A percentile compares a stretch with the other conserved stretches of the same genome.
Conservation (phyloP, 352 stramenopile species). For the Globisporangium nagaii region DNA sequence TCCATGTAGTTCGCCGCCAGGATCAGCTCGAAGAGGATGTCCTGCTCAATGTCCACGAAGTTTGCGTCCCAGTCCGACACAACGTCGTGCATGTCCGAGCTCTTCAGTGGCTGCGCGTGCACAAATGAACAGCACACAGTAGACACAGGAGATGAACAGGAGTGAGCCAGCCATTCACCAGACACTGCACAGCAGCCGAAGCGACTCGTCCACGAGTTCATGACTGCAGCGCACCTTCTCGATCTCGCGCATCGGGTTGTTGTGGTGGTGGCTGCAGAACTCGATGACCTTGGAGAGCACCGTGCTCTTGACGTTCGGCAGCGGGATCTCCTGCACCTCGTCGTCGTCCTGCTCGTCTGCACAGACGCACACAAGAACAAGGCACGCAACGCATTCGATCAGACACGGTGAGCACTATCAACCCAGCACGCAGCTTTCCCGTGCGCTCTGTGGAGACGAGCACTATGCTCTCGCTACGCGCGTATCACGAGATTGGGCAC, state of each 20-base stretch:
- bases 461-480: too few relatives aligned
- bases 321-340: slow-evolving; percentile 94
- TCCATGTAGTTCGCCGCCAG: slow-evolving; percentile 99
- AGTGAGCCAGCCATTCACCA: too few relatives aligned
- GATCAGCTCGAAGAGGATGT: slow-evolving; percentile 99
- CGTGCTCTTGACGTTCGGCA: slow-evolving; percentile 97
- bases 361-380: background rate
- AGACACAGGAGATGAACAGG: too few relatives aligned
- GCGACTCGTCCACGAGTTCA: too few relatives aligned
- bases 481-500: too few relatives aligned
- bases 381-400: background rate
- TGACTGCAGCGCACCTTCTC: slow-evolving; percentile 88
- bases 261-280: slow-evolving; percentile 95
- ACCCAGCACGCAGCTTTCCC: too few relatives aligned
- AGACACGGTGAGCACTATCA: too few relatives aligned
- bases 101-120: slow-evolving; percentile 97
- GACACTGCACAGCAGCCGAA: too few relatives aligned
- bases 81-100: slow-evolving; percentile 97
- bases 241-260: slow-evolving; percentile 98
- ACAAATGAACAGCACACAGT: background rate
- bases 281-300: slow-evolving; percentile 97
- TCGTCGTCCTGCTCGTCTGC: slow-evolving; percentile 94
- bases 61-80: slow-evolving; percentile 99
- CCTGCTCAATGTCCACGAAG: slow-evolving; percentile 99
- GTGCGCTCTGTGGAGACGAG: too few relatives aligned